Conservation (phyloP, 192 early-diverging fungal species). For the Umbelopsis sp. region DNA sequence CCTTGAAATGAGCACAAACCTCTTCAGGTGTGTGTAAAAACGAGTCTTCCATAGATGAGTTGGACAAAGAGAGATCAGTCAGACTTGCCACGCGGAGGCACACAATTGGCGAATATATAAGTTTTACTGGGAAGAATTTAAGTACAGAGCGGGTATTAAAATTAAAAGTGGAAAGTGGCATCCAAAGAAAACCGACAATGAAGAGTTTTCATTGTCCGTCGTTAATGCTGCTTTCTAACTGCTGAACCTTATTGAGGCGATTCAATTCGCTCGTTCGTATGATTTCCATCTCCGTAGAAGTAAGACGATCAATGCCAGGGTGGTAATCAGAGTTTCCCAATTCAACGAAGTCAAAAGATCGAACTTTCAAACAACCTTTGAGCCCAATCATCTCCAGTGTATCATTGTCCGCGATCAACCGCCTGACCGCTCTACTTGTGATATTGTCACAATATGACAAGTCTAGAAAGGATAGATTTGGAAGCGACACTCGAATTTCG, state of each 20-base stretch:
- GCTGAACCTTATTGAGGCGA: neutral
- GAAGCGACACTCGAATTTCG: conserved; percentile 3
- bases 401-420: conserved; percentile 1
- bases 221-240: neutral
- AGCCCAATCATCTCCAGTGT: conserved; percentile 1
- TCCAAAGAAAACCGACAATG: too few relatives aligned
- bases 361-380: conserved; percentile 2
- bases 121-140: neutral
- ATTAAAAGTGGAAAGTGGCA: too few relatives aligned
- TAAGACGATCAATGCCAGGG: neutral
- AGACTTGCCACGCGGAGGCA: conserved; percentile 10
- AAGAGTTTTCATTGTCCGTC: neutral
- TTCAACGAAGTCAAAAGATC: neutral
- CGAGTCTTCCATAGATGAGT: conserved; percentile 62
- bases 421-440: neutral
- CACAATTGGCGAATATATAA: neutral
- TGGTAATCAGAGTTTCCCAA: neutral
- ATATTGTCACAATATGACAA: conserved; percentile 2
- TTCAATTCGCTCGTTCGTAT: neutral
- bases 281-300: neutral
- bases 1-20: conserved; percentile 70
- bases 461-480: neutral
- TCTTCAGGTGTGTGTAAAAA: conserved; percentile 65
- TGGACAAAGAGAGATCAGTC: conserved; percentile 4
- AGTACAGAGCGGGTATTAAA: too few relatives aligned